phyloP scores from a whole-genome alignment of 495 filamentous ascomycete species.

The Podospora didyma region DNA sequence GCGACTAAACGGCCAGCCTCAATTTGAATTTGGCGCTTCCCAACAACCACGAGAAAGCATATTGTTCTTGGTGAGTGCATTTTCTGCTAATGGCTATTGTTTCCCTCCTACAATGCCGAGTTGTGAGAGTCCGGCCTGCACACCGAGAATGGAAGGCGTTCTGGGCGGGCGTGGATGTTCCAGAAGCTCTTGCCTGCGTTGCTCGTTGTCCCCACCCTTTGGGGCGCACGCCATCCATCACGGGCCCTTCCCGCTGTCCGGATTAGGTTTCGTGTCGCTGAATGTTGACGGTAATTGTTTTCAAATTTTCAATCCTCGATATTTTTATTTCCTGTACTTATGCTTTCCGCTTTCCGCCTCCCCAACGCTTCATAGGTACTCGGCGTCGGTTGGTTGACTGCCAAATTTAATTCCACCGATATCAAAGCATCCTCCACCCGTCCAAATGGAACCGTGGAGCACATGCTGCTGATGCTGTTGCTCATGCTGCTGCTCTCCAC shows the following conservation, averaged over 20 bases:
- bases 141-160: too few relatives aligned
- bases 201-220: neutral
- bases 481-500: too few relatives aligned
- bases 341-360: neutral
- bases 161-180: too few relatives aligned
- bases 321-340: neutral
- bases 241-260: neutral
- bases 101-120: too few relatives aligned
- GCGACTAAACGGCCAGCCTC: constrained; percentile 7
- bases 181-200: neutral
- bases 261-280: neutral
- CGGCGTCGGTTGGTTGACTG: too few relatives aligned
- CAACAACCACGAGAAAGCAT: neutral
- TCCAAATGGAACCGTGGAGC: neutral
- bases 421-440: too few relatives aligned
- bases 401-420: neutral
- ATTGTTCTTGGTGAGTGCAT: too few relatives aligned
- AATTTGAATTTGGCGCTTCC: neutral
- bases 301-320: neutral
- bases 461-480: too few relatives aligned
- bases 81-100: too few relatives aligned
- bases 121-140: too few relatives aligned
- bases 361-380: neutral
- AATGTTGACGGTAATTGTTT: neutral
- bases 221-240: neutral